Conservation (phyloP, 495 filamentous ascomycete species). For the Niebla homalea region DNA sequence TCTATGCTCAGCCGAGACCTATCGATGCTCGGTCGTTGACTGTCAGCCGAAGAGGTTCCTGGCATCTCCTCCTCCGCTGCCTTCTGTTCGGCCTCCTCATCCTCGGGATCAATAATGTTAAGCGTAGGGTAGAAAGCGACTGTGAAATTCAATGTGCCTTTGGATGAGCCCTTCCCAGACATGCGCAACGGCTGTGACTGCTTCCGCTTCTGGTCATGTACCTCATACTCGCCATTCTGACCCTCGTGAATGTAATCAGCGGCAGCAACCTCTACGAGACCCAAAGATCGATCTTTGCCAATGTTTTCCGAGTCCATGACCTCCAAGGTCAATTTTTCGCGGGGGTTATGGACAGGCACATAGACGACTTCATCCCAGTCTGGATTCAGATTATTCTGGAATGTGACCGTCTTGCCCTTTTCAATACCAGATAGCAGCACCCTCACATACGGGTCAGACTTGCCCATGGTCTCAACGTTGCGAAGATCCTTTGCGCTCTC, state of each 20-base stretch:
- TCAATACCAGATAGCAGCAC: conserved; percentile 81
- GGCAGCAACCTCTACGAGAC: conserved; percentile 58
- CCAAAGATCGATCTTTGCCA: conserved; percentile 75
- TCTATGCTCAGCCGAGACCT: conserved; percentile 8
- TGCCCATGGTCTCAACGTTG: conserved; percentile 90
- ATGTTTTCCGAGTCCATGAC: conserved; percentile 94
- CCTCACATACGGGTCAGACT: conserved; percentile 88
- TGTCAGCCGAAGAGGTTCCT: conserved; percentile 8
- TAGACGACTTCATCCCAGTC: conserved; percentile 95
- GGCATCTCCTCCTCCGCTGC: conserved; percentile 31
- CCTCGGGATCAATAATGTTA: conserved; percentile 80
- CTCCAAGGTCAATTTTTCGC: conserved; percentile 75
- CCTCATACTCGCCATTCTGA: conserved; percentile 67
- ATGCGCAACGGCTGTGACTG: conserved; percentile 48
- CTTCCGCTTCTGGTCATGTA: conserved; percentile 63
- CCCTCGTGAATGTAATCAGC: conserved; percentile 67
- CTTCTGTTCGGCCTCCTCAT: conserved; percentile 57
- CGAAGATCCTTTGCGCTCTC: conserved; percentile 66
- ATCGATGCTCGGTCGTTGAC: conserved; percentile 14
- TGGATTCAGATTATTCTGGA: conserved; percentile 88
- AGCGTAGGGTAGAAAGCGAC: conserved; percentile 82
- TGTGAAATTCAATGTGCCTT: conserved; percentile 74
- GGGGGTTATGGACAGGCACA: conserved; percentile 74
- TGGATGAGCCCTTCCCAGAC: conserved; percentile 49
- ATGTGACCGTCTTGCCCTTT: conserved; percentile 84